These are phyloP conservation scores for Pittosporum tobira DNA, from an alignment of 129 eudicot genomes.

Conservation along the genomic window DNA sequence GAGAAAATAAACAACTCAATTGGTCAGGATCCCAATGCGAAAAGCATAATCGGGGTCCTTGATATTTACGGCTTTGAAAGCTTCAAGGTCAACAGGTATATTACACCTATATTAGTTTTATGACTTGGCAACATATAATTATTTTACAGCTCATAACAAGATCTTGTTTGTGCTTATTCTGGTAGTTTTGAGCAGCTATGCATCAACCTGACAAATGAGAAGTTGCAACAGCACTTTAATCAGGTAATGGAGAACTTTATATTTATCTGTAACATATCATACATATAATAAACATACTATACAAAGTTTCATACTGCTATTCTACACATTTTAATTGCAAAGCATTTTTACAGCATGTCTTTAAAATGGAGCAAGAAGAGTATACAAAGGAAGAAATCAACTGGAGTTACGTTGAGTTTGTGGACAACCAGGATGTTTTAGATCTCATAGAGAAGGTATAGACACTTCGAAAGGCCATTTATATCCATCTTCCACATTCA, in stretches of 20 bases:
- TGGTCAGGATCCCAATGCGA: constrained; percentile 93
- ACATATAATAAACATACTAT: neutral
- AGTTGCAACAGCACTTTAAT: constrained; percentile 98
- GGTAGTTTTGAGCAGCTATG: constrained; percentile 95
- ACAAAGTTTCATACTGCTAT: neutral
- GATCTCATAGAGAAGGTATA: constrained; percentile 90
- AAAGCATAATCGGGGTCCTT: constrained; percentile 95
- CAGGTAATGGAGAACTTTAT: constrained; percentile 49
- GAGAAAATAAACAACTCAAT: constrained; percentile 92
- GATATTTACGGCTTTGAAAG: constrained; percentile 98
- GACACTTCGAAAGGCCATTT: constrained; percentile 12
- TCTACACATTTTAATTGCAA: neutral
- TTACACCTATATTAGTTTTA: constrained; percentile 8
- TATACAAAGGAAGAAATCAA: constrained; percentile 91
- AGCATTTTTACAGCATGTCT: constrained; percentile 64
- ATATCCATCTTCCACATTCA: constrained; percentile 8
- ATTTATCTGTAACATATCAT: neutral
- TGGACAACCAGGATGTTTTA: constrained; percentile 96
- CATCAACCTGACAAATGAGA: constrained; percentile 92
- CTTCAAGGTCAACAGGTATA: constrained; percentile 93
- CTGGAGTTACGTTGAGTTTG: constrained; percentile 99
- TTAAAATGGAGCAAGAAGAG: constrained; percentile 99
- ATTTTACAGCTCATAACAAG: constrained; percentile 14
- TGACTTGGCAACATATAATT: neutral
- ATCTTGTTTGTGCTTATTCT: constrained; percentile 19